phyloP scores from a whole-genome alignment of 164 flowering plant genomes.

The Vitis vinifera region ASM3070453v1 NC_081807.1:16589001-16589500 shows the following conservation, averaged over 20 bases:
- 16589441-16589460: too few relatives aligned
- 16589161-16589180: slow-evolving; percentile 44
- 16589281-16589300: slow-evolving; percentile 48
- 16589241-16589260: slow-evolving; percentile 31
- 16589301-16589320: slow-evolving; percentile 38
- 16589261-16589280: slow-evolving; percentile 41
- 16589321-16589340: slow-evolving; percentile 41
- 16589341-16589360: slow-evolving; percentile 43
- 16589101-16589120: slow-evolving; percentile 49
- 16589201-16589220: slow-evolving; percentile 38
- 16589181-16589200: slow-evolving; percentile 43
- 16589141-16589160: slow-evolving; percentile 32
- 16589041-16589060: slow-evolving; percentile 50
- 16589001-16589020: slow-evolving; percentile 43
- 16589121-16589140: slow-evolving; percentile 46
- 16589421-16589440: too few relatives aligned
- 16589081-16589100: slow-evolving; percentile 42
- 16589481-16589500: too few relatives aligned
- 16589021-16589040: slow-evolving; percentile 57
- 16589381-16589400: neutral
- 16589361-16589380: slow-evolving; percentile 34
- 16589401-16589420: too few relatives aligned
- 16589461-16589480: too few relatives aligned
- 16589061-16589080: slow-evolving; percentile 53
- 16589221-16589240: slow-evolving; percentile 54